Conservation (phyloP, 495 filamentous ascomycete species). For the Halenospora varia region DNA sequence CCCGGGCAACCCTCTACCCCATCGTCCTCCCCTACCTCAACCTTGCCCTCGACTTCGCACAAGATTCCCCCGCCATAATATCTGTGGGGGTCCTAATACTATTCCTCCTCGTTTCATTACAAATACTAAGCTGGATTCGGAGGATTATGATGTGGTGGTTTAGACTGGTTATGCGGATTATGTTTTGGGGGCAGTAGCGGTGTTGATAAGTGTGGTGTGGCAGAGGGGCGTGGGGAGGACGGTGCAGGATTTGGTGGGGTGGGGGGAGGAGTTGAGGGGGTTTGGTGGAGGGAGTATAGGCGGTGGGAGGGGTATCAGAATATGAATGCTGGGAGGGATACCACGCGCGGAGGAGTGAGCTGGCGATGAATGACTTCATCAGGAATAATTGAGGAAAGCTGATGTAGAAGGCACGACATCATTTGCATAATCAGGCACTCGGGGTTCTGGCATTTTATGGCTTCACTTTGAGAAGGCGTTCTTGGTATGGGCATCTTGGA, state of each 20-base stretch:
- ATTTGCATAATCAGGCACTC: too few species aligned
- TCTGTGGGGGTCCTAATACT: slow-evolving; percentile 18
- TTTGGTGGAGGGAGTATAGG: slow-evolving; percentile 54
- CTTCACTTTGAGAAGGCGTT: too few species aligned
- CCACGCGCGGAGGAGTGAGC: neutral
- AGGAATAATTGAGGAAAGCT: too few species aligned
- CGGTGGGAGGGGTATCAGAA: slow-evolving; percentile 24
- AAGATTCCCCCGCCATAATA: slow-evolving; percentile 16
- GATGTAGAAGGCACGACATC: too few species aligned
- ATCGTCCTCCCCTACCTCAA: slow-evolving; percentile 16
- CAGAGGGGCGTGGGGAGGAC: slow-evolving; percentile 59
- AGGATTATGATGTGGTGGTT: slow-evolving; percentile 72
- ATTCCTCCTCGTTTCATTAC: slow-evolving; percentile 15
- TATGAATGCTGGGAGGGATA: neutral
- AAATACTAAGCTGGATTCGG: slow-evolving; percentile 37
- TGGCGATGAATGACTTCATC: neutral
- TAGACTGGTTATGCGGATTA: slow-evolving; percentile 49
- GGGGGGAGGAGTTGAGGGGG: slow-evolving; percentile 47
- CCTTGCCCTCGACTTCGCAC: slow-evolving; percentile 2
- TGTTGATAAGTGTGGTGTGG: slow-evolving; percentile 52
- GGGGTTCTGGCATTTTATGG: too few species aligned
- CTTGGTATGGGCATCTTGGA: neutral
- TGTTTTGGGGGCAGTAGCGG: slow-evolving; percentile 55
- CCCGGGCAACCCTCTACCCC: slow-evolving; percentile 1
- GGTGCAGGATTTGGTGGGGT: slow-evolving; percentile 51